A percentile compares a stretch with the other conserved stretches of the same genome.
phyloP scores from a whole-genome alignment of 2,329 filamentous ascomycete genomes.

The Fusarium aywerte region DNA sequence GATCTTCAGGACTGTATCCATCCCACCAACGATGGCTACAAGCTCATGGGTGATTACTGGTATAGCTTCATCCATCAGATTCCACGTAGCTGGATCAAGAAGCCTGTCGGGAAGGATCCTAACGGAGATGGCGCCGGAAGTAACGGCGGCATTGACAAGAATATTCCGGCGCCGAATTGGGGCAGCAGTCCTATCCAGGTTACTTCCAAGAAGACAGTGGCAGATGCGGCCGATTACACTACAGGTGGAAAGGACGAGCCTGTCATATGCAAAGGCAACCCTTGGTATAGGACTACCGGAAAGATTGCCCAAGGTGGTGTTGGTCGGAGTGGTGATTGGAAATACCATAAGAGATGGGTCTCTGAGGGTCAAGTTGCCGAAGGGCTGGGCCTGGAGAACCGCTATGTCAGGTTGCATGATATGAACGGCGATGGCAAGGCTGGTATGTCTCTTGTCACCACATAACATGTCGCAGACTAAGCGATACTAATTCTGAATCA shows the following conservation, averaged over 20 bases:
- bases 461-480: too few relatives aligned
- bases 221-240: background rate
- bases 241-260: background rate
- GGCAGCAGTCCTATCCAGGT: conserved; percentile 1
- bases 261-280: background rate
- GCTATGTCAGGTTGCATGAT: conserved; percentile 12
- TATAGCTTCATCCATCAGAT: conserved; percentile 41
- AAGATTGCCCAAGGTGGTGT: conserved; percentile 5
- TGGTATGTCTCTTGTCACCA: background rate
- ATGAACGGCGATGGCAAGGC: conserved; percentile 18
- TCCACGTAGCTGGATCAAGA: conserved; percentile 33
- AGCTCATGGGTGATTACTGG: conserved; percentile 38
- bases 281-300: background rate
- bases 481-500: too few relatives aligned
- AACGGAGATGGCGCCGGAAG: background rate
- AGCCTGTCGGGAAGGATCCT: conserved; percentile 25
- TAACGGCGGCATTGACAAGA: conserved; percentile 13
- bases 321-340: conserved; percentile 7
- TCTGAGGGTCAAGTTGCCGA: background rate
- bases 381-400: conserved; percentile 2
- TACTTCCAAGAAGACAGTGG: background rate
- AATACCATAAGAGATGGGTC: conserved; percentile 16
- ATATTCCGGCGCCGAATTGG: background rate
- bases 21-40: conserved; percentile 35
- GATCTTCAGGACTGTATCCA: conserved; percentile 39